A percentile compares a stretch with the other conserved stretches of the same genome.
Conservation (phyloP, 192 early-diverging fungal genomes). For the Coemansia sp. region DNA sequence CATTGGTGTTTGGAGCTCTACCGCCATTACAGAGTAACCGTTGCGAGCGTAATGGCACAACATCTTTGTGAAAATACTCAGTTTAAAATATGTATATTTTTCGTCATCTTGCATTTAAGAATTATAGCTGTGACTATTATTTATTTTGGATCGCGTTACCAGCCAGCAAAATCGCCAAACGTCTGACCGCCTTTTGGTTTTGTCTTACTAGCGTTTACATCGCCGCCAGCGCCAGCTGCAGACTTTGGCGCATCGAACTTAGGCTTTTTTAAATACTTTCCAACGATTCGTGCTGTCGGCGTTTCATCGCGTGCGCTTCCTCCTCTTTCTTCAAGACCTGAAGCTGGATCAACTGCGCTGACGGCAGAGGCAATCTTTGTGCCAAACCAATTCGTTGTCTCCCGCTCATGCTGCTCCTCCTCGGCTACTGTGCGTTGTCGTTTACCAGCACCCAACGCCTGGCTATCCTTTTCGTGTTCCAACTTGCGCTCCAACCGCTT, state of each 20-base stretch:
- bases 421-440: constrained; percentile 46
- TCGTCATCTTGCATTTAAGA: not conserved
- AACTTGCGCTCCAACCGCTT: constrained; percentile 70
- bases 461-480: constrained; percentile 51
- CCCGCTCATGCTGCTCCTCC: constrained; percentile 61
- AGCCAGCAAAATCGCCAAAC: constrained; percentile 47
- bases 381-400: constrained; percentile 76
- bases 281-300: constrained; percentile 9
- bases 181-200: constrained; percentile 24
- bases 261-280: constrained; percentile 38
- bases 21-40: constrained; percentile 20
- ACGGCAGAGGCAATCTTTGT: constrained; percentile 44
- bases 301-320: not conserved
- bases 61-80: too few species aligned
- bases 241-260: constrained; percentile 7
- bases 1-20: constrained; percentile 42
- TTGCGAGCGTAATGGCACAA: not conserved
- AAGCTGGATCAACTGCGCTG: not conserved
- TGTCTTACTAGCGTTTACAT: not conserved
- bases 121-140: not conserved
- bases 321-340: not conserved
- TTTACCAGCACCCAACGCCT: constrained; percentile 43
- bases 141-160: constrained; percentile 13
- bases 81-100: not conserved
- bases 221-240: not conserved